Conservation (phyloP, 192 early-diverging fungal species). For the Backusella parvicylindrica region DNA sequence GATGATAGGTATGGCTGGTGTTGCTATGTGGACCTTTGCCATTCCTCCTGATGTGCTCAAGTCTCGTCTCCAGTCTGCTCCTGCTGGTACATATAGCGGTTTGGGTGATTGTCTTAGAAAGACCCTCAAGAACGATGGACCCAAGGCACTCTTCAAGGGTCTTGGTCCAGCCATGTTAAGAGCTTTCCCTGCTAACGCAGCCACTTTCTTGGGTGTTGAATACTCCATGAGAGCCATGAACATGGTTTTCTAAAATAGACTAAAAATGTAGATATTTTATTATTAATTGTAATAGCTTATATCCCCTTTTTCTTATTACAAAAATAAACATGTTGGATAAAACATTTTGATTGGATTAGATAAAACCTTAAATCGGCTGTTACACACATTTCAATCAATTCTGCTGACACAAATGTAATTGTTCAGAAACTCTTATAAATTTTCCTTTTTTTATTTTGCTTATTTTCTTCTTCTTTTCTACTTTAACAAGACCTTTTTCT, state of each 20-base stretch:
- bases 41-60: slow-evolving; percentile 91
- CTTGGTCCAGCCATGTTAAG: slow-evolving; percentile 80
- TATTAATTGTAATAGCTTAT: background rate
- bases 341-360: background rate
- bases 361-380: background rate
- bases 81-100: slow-evolving; percentile 81
- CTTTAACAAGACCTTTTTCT: background rate
- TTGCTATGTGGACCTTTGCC: slow-evolving; percentile 96
- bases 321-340: background rate
- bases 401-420: background rate
- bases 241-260: slow-evolving; percentile 30
- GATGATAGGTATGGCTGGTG: slow-evolving; percentile 77
- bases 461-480: background rate
- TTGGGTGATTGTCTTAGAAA: slow-evolving; percentile 55
- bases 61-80: slow-evolving; percentile 82
- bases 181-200: slow-evolving; percentile 82
- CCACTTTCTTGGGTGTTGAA: slow-evolving; percentile 68
- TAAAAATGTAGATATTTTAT: background rate
- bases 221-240: slow-evolving; percentile 45
- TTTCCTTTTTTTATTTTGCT: background rate
- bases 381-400: background rate
- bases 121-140: slow-evolving; percentile 67
- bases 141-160: slow-evolving; percentile 82
- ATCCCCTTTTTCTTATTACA: slow-evolving; percentile 1
- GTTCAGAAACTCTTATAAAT: slow-evolving; percentile 1